These are phyloP conservation scores for Haplosporangium sp. DNA, from an alignment of 371 early-diverging fungal species.

Conservation along the genomic window DNA sequence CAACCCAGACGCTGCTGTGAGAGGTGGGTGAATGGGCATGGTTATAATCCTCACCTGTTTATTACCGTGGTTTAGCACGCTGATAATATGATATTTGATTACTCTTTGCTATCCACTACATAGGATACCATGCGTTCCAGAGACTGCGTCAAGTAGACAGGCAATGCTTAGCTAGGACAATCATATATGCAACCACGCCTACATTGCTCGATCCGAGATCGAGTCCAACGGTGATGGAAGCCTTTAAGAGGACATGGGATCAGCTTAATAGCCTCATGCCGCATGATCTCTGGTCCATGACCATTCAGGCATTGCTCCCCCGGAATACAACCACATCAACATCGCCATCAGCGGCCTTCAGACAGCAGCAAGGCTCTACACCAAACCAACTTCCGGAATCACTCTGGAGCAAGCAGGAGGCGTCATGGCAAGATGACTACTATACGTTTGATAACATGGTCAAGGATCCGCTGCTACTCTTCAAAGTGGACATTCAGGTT, in stretches of 20 bases:
- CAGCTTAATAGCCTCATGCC: slow-evolving; percentile 50
- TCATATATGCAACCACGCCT: slow-evolving; percentile 36
- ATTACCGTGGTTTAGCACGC: background rate
- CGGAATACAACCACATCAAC: background rate
- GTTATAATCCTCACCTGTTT: too few species aligned
- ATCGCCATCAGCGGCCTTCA: background rate
- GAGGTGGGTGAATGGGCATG: slow-evolving; percentile 12
- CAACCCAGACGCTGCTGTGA: slow-evolving; percentile 38
- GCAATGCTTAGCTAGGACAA: slow-evolving; percentile 20
- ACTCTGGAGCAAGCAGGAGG: background rate
- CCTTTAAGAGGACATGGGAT: slow-evolving; percentile 54
- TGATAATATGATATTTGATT: background rate
- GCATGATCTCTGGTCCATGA: slow-evolving; percentile 51
- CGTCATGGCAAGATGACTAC: background rate
- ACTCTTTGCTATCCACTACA: background rate
- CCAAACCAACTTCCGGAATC: too few species aligned
- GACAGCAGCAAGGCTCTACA: background rate
- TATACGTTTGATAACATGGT: slow-evolving; percentile 60
- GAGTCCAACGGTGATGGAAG: slow-evolving; percentile 39
- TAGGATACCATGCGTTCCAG: slow-evolving; percentile 47
- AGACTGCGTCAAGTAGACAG: slow-evolving; percentile 27
- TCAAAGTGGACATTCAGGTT: slow-evolving; percentile 62
- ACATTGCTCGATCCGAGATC: slow-evolving; percentile 37
- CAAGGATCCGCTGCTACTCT: slow-evolving; percentile 63
- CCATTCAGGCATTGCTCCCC: slow-evolving; percentile 34